Percentiles rank a stretch among this genome's conserved stretches.
Conservation (phyloP, 1,284 basidiomycete genomes). For the Wolfiporia cocos region DNA sequence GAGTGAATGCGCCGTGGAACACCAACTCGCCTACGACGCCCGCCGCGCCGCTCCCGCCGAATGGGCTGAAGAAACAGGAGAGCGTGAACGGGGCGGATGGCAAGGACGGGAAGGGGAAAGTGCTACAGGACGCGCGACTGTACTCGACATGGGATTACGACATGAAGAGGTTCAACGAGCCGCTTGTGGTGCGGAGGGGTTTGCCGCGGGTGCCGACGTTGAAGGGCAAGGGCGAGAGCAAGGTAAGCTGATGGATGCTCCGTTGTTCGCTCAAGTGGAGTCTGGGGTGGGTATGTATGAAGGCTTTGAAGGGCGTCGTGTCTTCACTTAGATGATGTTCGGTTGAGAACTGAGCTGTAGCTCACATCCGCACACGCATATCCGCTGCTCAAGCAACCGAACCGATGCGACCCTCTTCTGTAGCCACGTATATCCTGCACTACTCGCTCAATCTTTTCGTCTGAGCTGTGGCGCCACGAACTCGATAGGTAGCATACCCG, state of each 20-base stretch:
- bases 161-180: conserved; percentile 51
- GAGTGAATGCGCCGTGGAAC: conserved; percentile 66
- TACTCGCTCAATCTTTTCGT: too few relatives aligned
- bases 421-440: too few relatives aligned
- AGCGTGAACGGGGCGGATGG: conserved; percentile 26
- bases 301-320: too few relatives aligned
- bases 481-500: too few relatives aligned
- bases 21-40: conserved; percentile 23
- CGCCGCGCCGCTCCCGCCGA: conserved; percentile 25
- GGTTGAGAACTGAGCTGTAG: not conserved
- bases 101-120: conserved; percentile 30
- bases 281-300: too few relatives aligned
- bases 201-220: conserved; percentile 22
- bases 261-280: too few relatives aligned
- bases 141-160: conserved; percentile 77
- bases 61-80: conserved; percentile 31
- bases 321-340: too few relatives aligned
- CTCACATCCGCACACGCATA: not conserved
- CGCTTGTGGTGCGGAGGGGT: conserved; percentile 29
- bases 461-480: too few relatives aligned
- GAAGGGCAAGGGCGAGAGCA: conserved; percentile 22
- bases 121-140: conserved; percentile 60
- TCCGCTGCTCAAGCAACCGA: not conserved
- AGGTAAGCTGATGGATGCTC: conserved; percentile 5
- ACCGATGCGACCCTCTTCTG: too few relatives aligned